Evolutionary conservation across 1,284 basidiomycete species (phyloP), one percentile per base, ranked within the genome.

Genomic region (Cutaneotrichosporon dermatis): DNA sequence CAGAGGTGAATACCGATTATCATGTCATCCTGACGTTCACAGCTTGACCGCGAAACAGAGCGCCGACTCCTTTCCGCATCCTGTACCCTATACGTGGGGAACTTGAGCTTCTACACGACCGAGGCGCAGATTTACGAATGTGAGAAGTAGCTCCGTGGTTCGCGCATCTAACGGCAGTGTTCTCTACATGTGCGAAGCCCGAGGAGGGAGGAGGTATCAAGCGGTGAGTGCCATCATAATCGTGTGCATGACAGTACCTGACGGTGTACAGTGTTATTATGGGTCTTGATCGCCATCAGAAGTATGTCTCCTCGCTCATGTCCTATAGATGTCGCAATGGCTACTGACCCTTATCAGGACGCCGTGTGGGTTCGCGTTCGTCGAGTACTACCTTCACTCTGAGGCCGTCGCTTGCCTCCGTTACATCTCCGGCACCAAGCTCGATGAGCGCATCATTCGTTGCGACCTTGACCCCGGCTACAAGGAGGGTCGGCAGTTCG

Each of bases 401-500:
- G 95, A 99, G 77, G 96, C 96, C 13, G 83, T 97, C 35, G 90
- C 92, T 48, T 89, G 89, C 66, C 86, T 99, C 84, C 87, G 90
- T 50, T 95, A 97, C 77, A 87, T 99, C 63, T 92, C 89, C 53
- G 95, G 95, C 12, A 96, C 95, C 39, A 99, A 99, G 80, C 85
- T 99, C n/a, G 96, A 99, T 78, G 96, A 99, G 78, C 88, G 96
- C 35, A 90, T 99, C 66, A 96, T 99, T 66, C 89, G 96, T 51
- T 98, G 95, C 71, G 96, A 99, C 79, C 81, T 99, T 66, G 96
- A 99, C 79, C 84, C 94, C n/a, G 96, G 96, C 1, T 99, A 98
- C 79, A 87, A 87, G 69, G 96, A 99, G 73, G 96, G 96, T 6
- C 82, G 96, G 55, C 96, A 99, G 79, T 99, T 98, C 70, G 96